Evolutionary conservation across 164 flowering plant genomes (phyloP), one percentile per base, ranked within the genome.

Genomic region (Magnolia officinalis): DNA sequence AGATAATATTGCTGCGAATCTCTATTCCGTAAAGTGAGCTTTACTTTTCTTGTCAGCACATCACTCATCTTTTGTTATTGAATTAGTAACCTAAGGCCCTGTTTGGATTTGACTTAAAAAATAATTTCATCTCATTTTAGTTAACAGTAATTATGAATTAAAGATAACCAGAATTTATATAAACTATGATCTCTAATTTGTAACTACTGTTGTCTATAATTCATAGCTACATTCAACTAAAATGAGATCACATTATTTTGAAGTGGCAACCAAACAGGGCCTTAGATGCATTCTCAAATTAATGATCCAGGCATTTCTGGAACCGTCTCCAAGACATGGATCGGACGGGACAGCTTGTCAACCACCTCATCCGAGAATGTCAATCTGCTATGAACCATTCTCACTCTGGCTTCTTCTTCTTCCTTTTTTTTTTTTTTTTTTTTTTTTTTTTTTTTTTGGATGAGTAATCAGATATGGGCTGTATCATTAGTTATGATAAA

Each of bases 1-100:
- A 74, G 99, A 96, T 70, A 88, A 91, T 74, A 92, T 93, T 82
- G 97, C 99, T 74, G 97, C 99, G 66, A 96, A 93, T 88, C 93
- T 96, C 50, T 96, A 96, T 82, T 88, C 99, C 70, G 98, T 96
- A 74, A 96, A 93, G 99, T 96, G 70, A 92, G 97, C 84, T 51
- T 55, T 6, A 3, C 4, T 24, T 70, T 63, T 63, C 20, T 49
- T 10, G 9, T 23, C 7, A 9, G 45, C 45, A 37, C 45, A 3
- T 37, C 45, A 37, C 45, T 37, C 16, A 55, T 11, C 61, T 55
- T 16, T 55, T 55, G 61, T 4, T 0, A 55, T 16, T 55, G 13
- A 19, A 55, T 55, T 55, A 55, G 61, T 37, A 37, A 37, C 6
- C 6, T 37, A 26, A 26, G 29, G 29, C 29, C 29, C 6, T 4